These are phyloP conservation scores for Thelonectria blattea DNA, from an alignment of 2,329 filamentous ascomycete genomes.

Conservation along the genomic window DNA sequence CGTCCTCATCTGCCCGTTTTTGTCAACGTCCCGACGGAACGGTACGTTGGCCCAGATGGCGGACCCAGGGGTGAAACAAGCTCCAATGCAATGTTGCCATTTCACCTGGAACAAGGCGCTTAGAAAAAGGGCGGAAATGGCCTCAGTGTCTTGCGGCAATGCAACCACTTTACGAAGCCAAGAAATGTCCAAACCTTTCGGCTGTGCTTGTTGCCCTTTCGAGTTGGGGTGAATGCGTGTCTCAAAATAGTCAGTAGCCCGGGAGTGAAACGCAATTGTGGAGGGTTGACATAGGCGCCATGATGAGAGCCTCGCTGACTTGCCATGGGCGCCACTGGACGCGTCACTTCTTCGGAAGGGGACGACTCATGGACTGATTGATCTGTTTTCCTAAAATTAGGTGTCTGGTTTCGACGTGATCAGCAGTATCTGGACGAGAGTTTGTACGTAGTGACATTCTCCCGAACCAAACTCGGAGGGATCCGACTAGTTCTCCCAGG, in stretches of 20 bases:
- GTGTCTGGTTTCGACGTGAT: background rate
- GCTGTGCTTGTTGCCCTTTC: background rate
- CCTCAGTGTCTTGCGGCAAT: background rate
- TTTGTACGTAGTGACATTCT: background rate
- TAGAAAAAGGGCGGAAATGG: background rate
- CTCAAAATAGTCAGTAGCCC: background rate
- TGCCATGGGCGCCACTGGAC: background rate
- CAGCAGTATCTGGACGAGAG: background rate
- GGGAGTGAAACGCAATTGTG: background rate
- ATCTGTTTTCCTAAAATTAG: background rate
- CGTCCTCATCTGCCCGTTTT: no score
- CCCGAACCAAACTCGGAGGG: background rate
- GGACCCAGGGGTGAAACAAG: slow-evolving; percentile 9
- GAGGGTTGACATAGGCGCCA: background rate
- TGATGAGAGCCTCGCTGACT: background rate
- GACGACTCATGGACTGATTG: no score
- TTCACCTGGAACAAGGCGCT: background rate
- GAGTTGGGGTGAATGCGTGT: background rate
- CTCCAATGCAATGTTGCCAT: background rate
- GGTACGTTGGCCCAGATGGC: slow-evolving; percentile 2
- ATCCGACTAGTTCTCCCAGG: background rate
- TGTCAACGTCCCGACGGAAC: background rate
- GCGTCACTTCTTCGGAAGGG: no score
- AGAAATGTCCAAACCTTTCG: background rate
- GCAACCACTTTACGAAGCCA: background rate